Evolutionary conservation across 495 filamentous ascomycete species (phyloP).

Genomic region (Cercophora scortea): DNA sequence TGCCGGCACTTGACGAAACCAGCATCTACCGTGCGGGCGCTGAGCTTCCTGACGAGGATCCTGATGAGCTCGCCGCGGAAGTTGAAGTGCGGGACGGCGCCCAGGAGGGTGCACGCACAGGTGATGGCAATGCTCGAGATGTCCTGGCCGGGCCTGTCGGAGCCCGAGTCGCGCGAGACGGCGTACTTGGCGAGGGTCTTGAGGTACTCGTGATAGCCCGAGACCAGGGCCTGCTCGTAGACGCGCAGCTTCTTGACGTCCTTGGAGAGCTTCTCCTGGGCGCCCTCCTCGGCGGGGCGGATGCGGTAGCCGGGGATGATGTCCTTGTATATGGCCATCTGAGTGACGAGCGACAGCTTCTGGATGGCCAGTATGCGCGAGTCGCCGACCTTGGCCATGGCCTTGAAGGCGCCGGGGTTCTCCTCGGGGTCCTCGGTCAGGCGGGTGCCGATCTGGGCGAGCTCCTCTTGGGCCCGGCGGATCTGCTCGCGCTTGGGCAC

Average conservation of each 20-base stretch:
- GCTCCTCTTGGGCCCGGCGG: constrained; percentile 79
- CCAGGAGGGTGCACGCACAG: constrained; percentile 73
- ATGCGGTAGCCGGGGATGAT: constrained; percentile 94
- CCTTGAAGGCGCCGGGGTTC: constrained; percentile 68
- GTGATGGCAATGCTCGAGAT: constrained; percentile 69
- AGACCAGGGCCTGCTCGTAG: constrained; percentile 77
- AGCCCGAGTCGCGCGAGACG: constrained; percentile 33
- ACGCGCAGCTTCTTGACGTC: constrained; percentile 73
- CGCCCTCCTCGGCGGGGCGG: constrained; percentile 66
- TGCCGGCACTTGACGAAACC: constrained; percentile 73
- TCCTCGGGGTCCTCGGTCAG: constrained; percentile 94
- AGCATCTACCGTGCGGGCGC: constrained; percentile 54
- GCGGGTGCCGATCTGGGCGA: constrained; percentile 70
- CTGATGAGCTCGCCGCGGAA: constrained; percentile 79
- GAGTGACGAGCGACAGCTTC: constrained; percentile 75
- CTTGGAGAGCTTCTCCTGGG: constrained; percentile 75
- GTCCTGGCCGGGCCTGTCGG: constrained; percentile 23
- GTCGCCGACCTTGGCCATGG: constrained; percentile 65
- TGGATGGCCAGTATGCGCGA: constrained; percentile 64
- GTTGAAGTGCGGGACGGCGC: constrained; percentile 89
- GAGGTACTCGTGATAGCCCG: constrained; percentile 76
- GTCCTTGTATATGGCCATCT: constrained; percentile 89
- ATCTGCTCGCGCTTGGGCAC: constrained; percentile 71
- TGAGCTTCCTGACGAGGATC: constrained; percentile 77
- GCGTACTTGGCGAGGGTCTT: constrained; percentile 57